Evolutionary conservation across 164 flowering plant genomes (phyloP).

Genomic region (Annona squamosa): DNA sequence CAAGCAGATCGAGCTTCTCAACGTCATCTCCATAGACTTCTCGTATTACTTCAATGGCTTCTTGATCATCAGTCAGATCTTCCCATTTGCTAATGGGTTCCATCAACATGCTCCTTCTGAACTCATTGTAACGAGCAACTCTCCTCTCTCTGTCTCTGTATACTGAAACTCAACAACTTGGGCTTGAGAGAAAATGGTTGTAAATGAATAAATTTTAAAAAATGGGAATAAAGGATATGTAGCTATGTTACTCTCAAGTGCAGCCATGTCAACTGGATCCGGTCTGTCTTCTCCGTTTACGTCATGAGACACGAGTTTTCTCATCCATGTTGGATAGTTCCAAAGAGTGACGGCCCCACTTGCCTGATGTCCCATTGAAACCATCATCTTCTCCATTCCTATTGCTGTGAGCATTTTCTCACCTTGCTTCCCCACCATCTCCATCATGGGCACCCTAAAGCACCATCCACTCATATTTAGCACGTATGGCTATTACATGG

Average conservation of each 20-base stretch:
- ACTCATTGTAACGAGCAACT: conserved; percentile 47
- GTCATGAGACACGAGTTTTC: conserved; percentile 43
- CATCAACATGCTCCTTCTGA: conserved; percentile 40
- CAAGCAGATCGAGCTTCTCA: conserved; percentile 44
- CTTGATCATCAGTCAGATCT: conserved; percentile 40
- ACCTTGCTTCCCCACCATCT: conserved; percentile 35
- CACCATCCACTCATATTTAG: not conserved
- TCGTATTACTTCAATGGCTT: conserved; percentile 26
- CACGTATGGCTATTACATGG: too few species aligned
- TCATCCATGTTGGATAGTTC: conserved; percentile 52
- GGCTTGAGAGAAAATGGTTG: not conserved
- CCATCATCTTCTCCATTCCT: conserved; percentile 37
- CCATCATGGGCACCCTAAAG: not conserved
- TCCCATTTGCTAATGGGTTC: conserved; percentile 52
- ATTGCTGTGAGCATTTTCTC: conserved; percentile 30
- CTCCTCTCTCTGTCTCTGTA: conserved; percentile 49
- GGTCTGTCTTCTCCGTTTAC: conserved; percentile 38
- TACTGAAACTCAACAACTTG: conserved; percentile 18
- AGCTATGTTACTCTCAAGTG: conserved; percentile 34
- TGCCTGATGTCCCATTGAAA: conserved; percentile 51
- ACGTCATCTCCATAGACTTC: conserved; percentile 46
- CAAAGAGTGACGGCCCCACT: conserved; percentile 38
- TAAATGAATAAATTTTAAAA: not conserved
- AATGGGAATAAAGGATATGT: too few species aligned
- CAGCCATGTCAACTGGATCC: conserved; percentile 38